Conservation (phyloP, 2,329 filamentous ascomycete species). For the Stagonosporopsis tanaceti region DNA sequence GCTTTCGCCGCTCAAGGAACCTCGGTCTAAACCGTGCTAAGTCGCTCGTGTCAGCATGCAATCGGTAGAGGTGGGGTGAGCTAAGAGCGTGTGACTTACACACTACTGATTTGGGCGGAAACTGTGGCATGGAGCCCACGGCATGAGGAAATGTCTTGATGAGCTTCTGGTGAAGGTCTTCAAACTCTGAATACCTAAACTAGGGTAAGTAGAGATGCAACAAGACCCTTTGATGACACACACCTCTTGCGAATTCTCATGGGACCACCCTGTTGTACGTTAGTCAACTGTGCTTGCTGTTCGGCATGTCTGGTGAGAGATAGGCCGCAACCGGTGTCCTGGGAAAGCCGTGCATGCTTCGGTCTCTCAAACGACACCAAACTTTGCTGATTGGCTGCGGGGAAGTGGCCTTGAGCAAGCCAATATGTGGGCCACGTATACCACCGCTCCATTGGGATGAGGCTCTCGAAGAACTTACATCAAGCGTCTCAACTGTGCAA, state of each 20-base stretch:
- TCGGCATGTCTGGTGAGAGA: slow-evolving; percentile 4
- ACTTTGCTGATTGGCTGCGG: slow-evolving; percentile 28
- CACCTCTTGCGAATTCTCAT: slow-evolving; percentile 68
- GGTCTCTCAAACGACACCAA: slow-evolving; percentile 12
- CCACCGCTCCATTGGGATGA: slow-evolving; percentile 22
- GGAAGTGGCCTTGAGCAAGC: slow-evolving; percentile 11
- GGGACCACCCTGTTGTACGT: slow-evolving; percentile 57
- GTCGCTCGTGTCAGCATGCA: slow-evolving; percentile 27
- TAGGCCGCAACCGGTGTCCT: slow-evolving; percentile 10
- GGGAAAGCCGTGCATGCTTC: slow-evolving; percentile 22
- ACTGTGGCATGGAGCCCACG: slow-evolving; percentile 81
- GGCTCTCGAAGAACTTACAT: slow-evolving; percentile 62
- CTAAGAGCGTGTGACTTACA: slow-evolving; percentile 61
- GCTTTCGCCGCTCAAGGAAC: slow-evolving; percentile 85
- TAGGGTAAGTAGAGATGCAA: slow-evolving; percentile 28
- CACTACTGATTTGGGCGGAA: slow-evolving; percentile 91
- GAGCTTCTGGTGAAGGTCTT: slow-evolving; percentile 77
- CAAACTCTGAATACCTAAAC: slow-evolving; percentile 89
- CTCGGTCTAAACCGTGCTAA: slow-evolving; percentile 74
- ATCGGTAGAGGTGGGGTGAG: slow-evolving; percentile 27
- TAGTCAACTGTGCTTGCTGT: slow-evolving; percentile 15
- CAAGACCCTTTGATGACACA: neutral
- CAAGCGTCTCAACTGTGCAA: slow-evolving; percentile 84
- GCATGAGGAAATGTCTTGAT: slow-evolving; percentile 84
- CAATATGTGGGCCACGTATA: slow-evolving; percentile 23